These are phyloP conservation scores for Smittium mucronatum DNA, from an alignment of 371 early-diverging fungal genomes.

Conservation along the genomic window DNA sequence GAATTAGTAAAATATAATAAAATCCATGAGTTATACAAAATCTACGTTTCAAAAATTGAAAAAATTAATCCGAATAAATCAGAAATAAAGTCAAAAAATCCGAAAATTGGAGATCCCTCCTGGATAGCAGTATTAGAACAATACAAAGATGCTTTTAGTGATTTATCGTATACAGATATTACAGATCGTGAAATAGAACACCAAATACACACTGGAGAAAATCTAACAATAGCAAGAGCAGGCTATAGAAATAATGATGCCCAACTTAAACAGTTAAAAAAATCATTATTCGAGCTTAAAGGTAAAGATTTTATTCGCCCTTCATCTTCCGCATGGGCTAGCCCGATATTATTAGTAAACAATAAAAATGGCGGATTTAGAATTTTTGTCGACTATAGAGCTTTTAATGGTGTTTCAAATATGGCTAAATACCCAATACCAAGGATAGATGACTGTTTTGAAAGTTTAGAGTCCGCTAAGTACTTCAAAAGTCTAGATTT, in stretches of 20 bases:
- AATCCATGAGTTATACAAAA: neutral
- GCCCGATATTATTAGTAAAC: conserved; percentile 33
- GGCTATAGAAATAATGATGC: neutral
- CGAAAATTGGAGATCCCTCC: neutral
- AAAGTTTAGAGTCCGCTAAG: conserved; percentile 14
- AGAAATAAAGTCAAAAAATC: neutral
- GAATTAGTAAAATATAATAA: neutral
- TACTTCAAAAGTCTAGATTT: conserved; percentile 25
- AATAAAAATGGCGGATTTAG: conserved; percentile 32
- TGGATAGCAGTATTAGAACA: neutral
- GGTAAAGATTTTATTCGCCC: conserved; percentile 14
- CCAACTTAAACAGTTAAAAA: conserved; percentile 11
- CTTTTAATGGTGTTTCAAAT: conserved; percentile 23
- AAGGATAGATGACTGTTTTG: conserved; percentile 34
- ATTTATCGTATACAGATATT: neutral
- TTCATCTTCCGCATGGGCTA: conserved; percentile 14
- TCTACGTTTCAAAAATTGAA: neutral
- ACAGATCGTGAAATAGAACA: neutral
- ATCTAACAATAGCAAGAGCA: neutral
- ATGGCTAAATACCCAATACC: conserved; percentile 24
- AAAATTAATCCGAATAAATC: neutral
- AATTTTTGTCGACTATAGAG: conserved; percentile 28
- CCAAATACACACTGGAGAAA: neutral
- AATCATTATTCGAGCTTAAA: conserved; percentile 13
- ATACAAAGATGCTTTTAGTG: neutral